Percentiles rank a stretch among this genome's conserved stretches.
phyloP scores from a whole-genome alignment of 164 flowering plant species.

The Kalanchoe fedtschenkoi region DNA sequence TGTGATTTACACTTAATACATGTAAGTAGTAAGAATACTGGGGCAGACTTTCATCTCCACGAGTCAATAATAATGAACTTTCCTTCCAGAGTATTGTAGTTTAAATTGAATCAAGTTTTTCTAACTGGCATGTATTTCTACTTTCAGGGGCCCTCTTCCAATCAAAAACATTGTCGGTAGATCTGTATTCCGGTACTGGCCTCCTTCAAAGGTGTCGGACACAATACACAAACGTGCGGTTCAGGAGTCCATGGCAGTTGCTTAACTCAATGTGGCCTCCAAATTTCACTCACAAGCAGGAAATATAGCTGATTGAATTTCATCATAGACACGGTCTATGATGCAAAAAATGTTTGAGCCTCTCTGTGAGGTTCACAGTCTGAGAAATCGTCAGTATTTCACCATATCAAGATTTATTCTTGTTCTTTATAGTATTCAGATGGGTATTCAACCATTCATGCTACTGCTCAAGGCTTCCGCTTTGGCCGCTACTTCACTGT shows the following conservation, averaged over 20 bases:
- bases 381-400: neutral
- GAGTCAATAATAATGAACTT: neutral
- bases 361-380: neutral
- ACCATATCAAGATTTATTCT: neutral
- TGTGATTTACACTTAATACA: slow-evolving; percentile 1
- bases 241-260: slow-evolving; percentile 1
- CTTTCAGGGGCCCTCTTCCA: slow-evolving; percentile 95
- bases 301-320: neutral
- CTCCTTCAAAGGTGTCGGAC: slow-evolving; percentile 60
- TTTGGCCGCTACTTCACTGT: neutral
- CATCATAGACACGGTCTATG: neutral
- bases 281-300: neutral
- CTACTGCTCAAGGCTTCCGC: too few relatives aligned
- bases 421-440: neutral
- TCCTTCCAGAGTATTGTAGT: neutral
- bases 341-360: neutral
- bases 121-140: slow-evolving; percentile 2
- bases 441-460: neutral
- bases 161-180: slow-evolving; percentile 74
- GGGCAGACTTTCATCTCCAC: neutral
- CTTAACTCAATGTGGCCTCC: neutral
- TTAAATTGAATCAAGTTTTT: neutral
- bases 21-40: neutral
- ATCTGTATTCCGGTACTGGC: slow-evolving; percentile 90
- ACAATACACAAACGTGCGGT: slow-evolving; percentile 24